Percentiles rank a stretch among this genome's conserved stretches.
Conservation (phyloP, 441 rosid genomes). For the Monsonia emarginata region DNA sequence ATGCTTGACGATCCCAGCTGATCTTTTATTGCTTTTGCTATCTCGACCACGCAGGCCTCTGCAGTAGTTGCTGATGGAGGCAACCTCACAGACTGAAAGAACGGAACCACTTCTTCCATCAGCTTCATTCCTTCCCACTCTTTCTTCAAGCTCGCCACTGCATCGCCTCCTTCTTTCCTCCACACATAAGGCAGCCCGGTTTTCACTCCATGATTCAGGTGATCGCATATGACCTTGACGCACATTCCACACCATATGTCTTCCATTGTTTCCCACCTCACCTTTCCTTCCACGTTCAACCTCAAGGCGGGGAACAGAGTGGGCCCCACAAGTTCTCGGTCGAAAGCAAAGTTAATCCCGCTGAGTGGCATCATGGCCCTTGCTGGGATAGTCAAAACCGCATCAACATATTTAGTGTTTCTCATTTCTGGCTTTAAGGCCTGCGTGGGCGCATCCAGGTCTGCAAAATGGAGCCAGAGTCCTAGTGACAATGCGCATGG, state of each 20-base stretch:
- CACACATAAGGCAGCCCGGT: slow-evolving; percentile 80
- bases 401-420: slow-evolving; percentile 71
- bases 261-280: slow-evolving; percentile 93
- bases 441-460: slow-evolving; percentile 91
- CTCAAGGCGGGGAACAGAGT: slow-evolving; percentile 66
- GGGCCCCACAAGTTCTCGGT: slow-evolving; percentile 70
- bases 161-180: slow-evolving; percentile 77
- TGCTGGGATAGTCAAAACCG: slow-evolving; percentile 70
- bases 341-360: slow-evolving; percentile 78
- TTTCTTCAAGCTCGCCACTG: slow-evolving; percentile 74
- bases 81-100: slow-evolving; percentile 61
- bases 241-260: slow-evolving; percentile 97
- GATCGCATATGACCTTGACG: slow-evolving; percentile 64
- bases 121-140: slow-evolving; percentile 96
- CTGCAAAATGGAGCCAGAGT: slow-evolving; percentile 87
- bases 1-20: slow-evolving; percentile 46
- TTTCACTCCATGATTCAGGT: slow-evolving; percentile 72
- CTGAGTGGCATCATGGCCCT: slow-evolving; percentile 61
- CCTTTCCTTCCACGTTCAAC: slow-evolving; percentile 70
- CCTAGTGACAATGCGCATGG: slow-evolving; percentile 80
- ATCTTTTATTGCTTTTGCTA: slow-evolving; percentile 56
- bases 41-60: slow-evolving; percentile 59
- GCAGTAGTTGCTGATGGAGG: slow-evolving; percentile 43
- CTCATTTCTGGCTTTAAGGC: slow-evolving; percentile 70
- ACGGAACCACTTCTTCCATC: slow-evolving; percentile 82